Conservation (phyloP, 2,329 filamentous ascomycete genomes). For the Clathrospora elynae region DNA sequence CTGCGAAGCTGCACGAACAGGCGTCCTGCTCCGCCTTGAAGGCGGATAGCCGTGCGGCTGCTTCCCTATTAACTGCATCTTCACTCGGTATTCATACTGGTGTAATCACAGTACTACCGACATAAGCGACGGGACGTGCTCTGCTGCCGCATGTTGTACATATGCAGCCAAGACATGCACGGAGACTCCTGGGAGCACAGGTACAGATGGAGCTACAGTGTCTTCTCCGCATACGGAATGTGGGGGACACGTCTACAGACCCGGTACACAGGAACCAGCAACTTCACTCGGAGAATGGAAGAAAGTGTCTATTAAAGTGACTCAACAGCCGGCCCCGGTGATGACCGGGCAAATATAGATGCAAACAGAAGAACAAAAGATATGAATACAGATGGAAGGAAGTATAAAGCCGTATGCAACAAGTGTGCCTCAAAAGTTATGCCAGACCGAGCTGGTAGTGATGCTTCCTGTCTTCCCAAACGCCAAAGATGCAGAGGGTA, state of each 20-base stretch:
- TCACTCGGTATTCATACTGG: not conserved
- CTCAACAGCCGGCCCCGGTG: conserved; percentile 1
- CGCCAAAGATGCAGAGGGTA: conserved; percentile 22
- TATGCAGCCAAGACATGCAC: conserved; percentile 24
- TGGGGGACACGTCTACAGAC: no score
- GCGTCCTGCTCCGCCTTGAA: no score
- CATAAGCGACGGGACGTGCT: conserved; percentile 9
- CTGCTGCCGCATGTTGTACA: conserved; percentile 21
- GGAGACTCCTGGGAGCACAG: conserved; percentile 12
- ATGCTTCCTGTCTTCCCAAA: conserved; percentile 26
- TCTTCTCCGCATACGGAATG: no score
- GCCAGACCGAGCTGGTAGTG: conserved; percentile 15
- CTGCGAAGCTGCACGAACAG: not conserved
- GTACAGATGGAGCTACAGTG: conserved; percentile 2
- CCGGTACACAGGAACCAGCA: not conserved
- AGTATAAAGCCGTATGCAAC: conserved; percentile 17
- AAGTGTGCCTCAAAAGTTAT: conserved; percentile 2
- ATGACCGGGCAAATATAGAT: conserved; percentile 3
- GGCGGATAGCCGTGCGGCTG: not conserved
- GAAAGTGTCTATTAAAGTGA: conserved; percentile 19
- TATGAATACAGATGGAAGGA: conserved; percentile 17
- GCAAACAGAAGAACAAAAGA: conserved; percentile 4
- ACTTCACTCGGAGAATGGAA: not conserved
- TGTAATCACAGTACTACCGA: conserved; percentile 2
- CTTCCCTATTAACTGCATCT: no score